These are phyloP conservation scores for Pelargonium nanum DNA, from an alignment of 345 rosid genomes.

Conservation along the genomic window DNA sequence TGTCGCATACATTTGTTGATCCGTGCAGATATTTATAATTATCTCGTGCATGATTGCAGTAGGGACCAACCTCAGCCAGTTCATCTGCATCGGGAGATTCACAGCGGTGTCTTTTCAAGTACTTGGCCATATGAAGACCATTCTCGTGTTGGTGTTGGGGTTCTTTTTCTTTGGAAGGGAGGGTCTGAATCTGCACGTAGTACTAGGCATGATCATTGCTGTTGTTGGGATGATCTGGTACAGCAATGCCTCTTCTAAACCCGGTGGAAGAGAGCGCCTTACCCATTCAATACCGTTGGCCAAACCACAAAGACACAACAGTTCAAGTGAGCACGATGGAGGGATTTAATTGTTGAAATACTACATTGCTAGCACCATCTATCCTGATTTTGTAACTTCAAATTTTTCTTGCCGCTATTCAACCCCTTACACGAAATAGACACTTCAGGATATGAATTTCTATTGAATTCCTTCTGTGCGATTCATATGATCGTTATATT, in stretches of 20 bases:
- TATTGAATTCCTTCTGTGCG: too few relatives aligned
- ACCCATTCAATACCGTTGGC: slow-evolving; percentile 38
- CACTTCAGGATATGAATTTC: too few relatives aligned
- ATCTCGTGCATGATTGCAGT: slow-evolving; percentile 85
- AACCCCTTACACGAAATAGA: too few relatives aligned
- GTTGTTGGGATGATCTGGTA: slow-evolving; percentile 92
- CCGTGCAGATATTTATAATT: slow-evolving; percentile 72
- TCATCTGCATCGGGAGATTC: slow-evolving; percentile 95
- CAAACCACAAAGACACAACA: slow-evolving; percentile 41
- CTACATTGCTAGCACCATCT: too few relatives aligned
- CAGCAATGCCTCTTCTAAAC: slow-evolving; percentile 86
- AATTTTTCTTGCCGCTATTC: too few relatives aligned
- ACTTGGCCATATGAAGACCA: slow-evolving; percentile 98
- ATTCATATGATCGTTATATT: too few relatives aligned
- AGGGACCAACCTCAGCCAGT: slow-evolving; percentile 97
- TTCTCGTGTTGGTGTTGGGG: slow-evolving; percentile 77
- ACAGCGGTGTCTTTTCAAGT: slow-evolving; percentile 98
- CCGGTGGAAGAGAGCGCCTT: slow-evolving; percentile 87
- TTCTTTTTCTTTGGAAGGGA: slow-evolving; percentile 88
- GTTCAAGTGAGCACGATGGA: too few relatives aligned
- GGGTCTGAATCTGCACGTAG: slow-evolving; percentile 77
- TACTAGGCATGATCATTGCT: slow-evolving; percentile 83
- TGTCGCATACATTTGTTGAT: slow-evolving; percentile 3
- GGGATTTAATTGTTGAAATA: too few relatives aligned
- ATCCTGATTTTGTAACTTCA: too few relatives aligned